Conservation (phyloP, 176 grass and related monocot species). For the bread wheat (Triticum aestivum) region DNA sequence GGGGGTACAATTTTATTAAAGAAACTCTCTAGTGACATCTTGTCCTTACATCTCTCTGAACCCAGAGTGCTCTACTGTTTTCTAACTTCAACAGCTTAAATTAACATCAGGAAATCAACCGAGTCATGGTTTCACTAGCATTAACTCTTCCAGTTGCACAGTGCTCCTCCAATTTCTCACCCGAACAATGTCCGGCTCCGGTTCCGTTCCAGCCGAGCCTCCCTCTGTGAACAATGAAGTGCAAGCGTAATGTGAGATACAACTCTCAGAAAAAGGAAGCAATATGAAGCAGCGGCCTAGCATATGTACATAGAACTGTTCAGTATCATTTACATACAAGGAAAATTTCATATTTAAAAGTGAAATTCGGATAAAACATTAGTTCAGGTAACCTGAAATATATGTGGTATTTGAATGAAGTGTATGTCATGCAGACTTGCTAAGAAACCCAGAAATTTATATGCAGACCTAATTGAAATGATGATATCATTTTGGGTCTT, state of each 20-base stretch:
- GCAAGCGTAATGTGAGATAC: not conserved
- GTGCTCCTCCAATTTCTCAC: not conserved
- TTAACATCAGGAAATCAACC: constrained; percentile 6
- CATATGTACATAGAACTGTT: not conserved
- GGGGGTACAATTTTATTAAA: constrained; percentile 23
- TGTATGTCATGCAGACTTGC: not conserved
- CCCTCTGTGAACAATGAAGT: constrained; percentile 51
- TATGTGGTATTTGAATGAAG: not conserved
- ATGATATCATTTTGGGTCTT: not conserved
- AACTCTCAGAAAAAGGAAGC: not conserved
- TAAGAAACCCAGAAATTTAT: not conserved
- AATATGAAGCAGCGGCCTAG: not conserved
- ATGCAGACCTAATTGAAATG: not conserved
- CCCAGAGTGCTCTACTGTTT: not conserved
- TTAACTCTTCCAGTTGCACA: not conserved
- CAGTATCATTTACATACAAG: not conserved
- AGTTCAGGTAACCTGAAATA: not conserved
- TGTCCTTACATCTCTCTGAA: not conserved
- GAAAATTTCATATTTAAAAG: not conserved
- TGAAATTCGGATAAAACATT: not conserved
- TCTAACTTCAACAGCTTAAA: constrained; percentile 15
- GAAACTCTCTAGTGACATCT: not conserved
- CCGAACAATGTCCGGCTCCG: constrained; percentile 58
- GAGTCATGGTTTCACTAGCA: not conserved
- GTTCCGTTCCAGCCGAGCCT: constrained; percentile 77